Evolutionary conservation across 495 filamentous ascomycete species (phyloP).

Genomic region (Massariosphaeria phaeospora): DNA sequence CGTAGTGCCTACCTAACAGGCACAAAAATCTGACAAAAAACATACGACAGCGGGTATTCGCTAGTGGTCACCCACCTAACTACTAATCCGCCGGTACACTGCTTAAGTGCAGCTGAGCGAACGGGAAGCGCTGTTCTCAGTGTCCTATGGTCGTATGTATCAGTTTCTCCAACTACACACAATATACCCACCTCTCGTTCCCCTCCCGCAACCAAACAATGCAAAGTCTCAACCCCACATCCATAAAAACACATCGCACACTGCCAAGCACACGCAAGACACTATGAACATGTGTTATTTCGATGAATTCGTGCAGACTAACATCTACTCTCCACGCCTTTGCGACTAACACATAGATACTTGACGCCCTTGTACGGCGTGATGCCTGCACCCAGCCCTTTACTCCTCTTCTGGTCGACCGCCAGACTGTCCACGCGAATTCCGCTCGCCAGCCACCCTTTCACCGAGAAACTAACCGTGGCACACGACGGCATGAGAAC

Average conservation of each 20-base stretch:
- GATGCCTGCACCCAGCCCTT: conserved; percentile 78
- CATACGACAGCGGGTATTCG: background rate
- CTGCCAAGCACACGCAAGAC: too few relatives aligned
- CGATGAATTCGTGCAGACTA: too few relatives aligned
- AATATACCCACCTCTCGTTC: too few relatives aligned
- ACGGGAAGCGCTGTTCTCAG: background rate
- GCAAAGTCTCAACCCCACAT: too few relatives aligned
- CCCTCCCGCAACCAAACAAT: too few relatives aligned
- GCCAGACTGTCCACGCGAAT: conserved; percentile 86
- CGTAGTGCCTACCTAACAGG: too few relatives aligned
- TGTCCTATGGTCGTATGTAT: conserved; percentile 2
- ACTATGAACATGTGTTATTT: too few relatives aligned
- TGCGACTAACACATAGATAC: conserved; percentile 84
- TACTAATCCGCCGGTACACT: background rate
- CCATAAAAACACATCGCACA: too few relatives aligned
- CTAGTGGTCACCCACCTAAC: background rate
- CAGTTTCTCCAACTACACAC: too few relatives aligned
- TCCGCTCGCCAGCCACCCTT: conserved; percentile 92
- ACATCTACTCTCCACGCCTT: conserved; percentile 73
- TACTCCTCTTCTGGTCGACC: conserved; percentile 78
- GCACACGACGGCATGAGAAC: conserved; percentile 88
- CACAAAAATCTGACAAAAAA: too few relatives aligned
- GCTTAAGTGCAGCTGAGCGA: background rate
- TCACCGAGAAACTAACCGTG: conserved; percentile 81
- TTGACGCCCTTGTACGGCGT: conserved; percentile 98